Evolutionary conservation across 2,329 filamentous ascomycete species (phyloP).

Genomic region (Pseudocercospora crystallina): DNA sequence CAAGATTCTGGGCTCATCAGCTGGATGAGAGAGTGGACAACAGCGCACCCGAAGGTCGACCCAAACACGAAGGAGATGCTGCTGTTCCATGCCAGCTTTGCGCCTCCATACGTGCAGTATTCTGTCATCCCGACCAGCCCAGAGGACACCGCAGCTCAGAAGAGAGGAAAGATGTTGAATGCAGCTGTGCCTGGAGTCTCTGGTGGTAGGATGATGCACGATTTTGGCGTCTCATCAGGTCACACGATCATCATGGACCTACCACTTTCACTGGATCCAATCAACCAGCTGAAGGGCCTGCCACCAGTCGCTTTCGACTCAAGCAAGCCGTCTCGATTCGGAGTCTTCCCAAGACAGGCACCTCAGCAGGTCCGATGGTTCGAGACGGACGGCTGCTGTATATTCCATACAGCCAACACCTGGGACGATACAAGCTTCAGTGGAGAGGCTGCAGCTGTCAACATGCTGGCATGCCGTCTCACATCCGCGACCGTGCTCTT

Average conservation of each 20-base stretch:
- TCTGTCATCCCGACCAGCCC: conserved; percentile 52
- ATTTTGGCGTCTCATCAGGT: conserved; percentile 65
- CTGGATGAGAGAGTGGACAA: conserved; percentile 71
- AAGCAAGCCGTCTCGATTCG: conserved; percentile 60
- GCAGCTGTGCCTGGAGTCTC: conserved; percentile 60
- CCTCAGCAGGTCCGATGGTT: conserved; percentile 65
- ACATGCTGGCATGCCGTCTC: conserved; percentile 65
- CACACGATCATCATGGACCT: conserved; percentile 70
- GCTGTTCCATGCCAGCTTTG: conserved; percentile 66
- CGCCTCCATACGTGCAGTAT: conserved; percentile 66
- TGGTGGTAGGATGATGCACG: conserved; percentile 72
- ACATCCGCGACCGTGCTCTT: conserved; percentile 67
- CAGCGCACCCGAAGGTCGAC: conserved; percentile 68
- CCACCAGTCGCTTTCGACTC: conserved; percentile 62
- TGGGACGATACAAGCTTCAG: conserved; percentile 56
- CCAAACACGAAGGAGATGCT: conserved; percentile 64
- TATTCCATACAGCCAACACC: conserved; percentile 71
- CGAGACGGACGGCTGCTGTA: conserved; percentile 65
- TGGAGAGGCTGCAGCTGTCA: conserved; percentile 49
- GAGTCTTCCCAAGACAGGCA: conserved; percentile 63
- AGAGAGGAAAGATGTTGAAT: conserved; percentile 45
- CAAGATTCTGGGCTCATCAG: conserved; percentile 49
- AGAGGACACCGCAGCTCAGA: not conserved
- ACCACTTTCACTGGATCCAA: conserved; percentile 63
- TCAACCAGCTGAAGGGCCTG: conserved; percentile 58